A percentile compares a stretch with the other conserved stretches of the same genome.
These are phyloP conservation scores for Friedmanniomyces endolithicus DNA, from an alignment of 495 filamentous ascomycete genomes.

Conservation along the genomic window DNA sequence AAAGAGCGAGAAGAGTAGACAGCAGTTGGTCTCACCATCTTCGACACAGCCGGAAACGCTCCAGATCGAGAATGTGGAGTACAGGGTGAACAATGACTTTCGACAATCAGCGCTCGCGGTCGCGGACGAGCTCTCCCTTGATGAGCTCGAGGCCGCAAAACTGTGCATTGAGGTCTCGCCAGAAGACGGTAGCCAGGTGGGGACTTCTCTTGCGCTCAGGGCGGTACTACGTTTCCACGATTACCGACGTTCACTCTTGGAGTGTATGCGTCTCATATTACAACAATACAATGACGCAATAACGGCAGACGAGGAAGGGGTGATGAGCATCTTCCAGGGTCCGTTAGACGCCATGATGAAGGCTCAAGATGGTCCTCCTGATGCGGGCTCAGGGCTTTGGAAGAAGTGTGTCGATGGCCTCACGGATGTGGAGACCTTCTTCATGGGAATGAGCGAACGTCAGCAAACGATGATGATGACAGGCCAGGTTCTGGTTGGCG, in stretches of 20 bases:
- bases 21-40: constrained; percentile 30
- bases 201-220: constrained; percentile 1
- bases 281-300: constrained; percentile 41
- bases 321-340: constrained; percentile 36
- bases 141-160: constrained; percentile 71
- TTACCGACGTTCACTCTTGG: constrained; percentile 60
- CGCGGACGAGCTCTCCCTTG: constrained; percentile 75
- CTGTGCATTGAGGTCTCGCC: constrained; percentile 43
- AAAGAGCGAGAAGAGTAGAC: constrained; percentile 56
- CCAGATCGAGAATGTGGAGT: constrained; percentile 60
- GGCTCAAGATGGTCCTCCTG: constrained; percentile 18
- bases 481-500: constrained; percentile 43
- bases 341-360: constrained; percentile 29
- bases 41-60: constrained; percentile 35
- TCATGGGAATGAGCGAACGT: constrained; percentile 59
- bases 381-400: constrained; percentile 36
- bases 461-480: constrained; percentile 57
- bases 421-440: constrained; percentile 56
- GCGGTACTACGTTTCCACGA: constrained; percentile 69
- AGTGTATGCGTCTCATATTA: constrained; percentile 50
- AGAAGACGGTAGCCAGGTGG: background rate
- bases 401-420: constrained; percentile 61
- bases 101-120: constrained; percentile 63
- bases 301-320: constrained; percentile 47
- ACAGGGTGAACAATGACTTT: constrained; percentile 75